Evolutionary conservation across 179 eudicot species (phyloP).

Genomic region (Gypsophila paniculata): DNA sequence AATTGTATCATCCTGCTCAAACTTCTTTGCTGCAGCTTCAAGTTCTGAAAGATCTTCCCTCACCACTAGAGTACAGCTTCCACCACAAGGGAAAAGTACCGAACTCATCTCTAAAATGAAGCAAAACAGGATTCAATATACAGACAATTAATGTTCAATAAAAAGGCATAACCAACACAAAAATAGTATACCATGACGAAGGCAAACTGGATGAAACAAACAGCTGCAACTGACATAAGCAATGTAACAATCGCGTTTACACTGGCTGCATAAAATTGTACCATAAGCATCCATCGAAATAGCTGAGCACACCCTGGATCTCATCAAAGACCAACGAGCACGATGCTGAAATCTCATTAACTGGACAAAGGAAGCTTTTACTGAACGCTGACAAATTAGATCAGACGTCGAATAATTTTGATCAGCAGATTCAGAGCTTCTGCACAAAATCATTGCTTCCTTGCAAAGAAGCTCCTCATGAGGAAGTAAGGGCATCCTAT

Average conservation of each 20-base stretch:
- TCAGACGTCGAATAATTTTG: slow-evolving; percentile 35
- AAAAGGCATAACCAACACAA: not conserved
- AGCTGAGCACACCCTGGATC: slow-evolving; percentile 37
- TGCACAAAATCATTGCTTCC: slow-evolving; percentile 78
- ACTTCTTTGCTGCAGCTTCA: slow-evolving; percentile 72
- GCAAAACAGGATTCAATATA: slow-evolving; percentile 9
- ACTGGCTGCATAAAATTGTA: slow-evolving; percentile 81
- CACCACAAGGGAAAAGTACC: slow-evolving; percentile 63
- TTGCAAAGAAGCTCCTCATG: slow-evolving; percentile 94
- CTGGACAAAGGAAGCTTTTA: slow-evolving; percentile 63
- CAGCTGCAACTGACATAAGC: slow-evolving; percentile 78
- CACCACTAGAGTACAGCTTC: slow-evolving; percentile 44
- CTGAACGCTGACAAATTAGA: slow-evolving; percentile 43
- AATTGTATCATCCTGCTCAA: slow-evolving; percentile 63
- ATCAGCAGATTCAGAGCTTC: slow-evolving; percentile 31
- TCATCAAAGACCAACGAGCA: slow-evolving; percentile 75
- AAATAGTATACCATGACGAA: slow-evolving; percentile 70
- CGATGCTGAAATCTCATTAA: slow-evolving; percentile 86
- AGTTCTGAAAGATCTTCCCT: slow-evolving; percentile 66
- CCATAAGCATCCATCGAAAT: slow-evolving; percentile 54
- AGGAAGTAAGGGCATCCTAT: slow-evolving; percentile 85
- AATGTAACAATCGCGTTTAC: slow-evolving; percentile 95
- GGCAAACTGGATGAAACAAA: slow-evolving; percentile 68
- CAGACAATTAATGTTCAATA: not conserved
- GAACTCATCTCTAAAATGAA: slow-evolving; percentile 44